phyloP scores from a whole-genome alignment of 768 basidiomycete genomes.

The Xanthoconium purpureum region DNA sequence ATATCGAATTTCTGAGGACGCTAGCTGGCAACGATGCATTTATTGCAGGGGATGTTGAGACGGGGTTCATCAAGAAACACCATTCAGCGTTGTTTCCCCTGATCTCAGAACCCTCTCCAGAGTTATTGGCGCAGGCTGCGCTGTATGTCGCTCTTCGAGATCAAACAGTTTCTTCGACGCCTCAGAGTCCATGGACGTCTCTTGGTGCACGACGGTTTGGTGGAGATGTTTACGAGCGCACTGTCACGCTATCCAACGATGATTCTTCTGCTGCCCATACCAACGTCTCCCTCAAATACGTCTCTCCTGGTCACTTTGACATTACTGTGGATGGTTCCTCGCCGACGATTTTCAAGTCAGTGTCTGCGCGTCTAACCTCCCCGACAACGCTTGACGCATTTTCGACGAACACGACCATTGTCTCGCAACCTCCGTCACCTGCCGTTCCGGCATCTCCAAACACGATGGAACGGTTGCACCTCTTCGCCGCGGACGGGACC shows the following conservation, averaged over 20 bases:
- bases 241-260: conserved; percentile 61
- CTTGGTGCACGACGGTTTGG: conserved; percentile 76
- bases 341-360: conserved; percentile 41
- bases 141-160: conserved; percentile 73
- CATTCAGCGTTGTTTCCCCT: conserved; percentile 77
- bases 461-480: conserved; percentile 71
- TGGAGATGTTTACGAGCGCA: conserved; percentile 64
- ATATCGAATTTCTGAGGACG: conserved; percentile 80
- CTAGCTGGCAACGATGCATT: conserved; percentile 80
- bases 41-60: conserved; percentile 77
- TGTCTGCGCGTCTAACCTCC: conserved; percentile 55
- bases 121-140: conserved; percentile 74
- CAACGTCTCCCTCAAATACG: conserved; percentile 42
- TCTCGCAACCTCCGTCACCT: conserved; percentile 62
- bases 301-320: conserved; percentile 48
- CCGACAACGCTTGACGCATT: conserved; percentile 52
- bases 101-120: conserved; percentile 51
- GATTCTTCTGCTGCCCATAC: conserved; percentile 35
- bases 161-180: conserved; percentile 32
- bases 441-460: conserved; percentile 50
- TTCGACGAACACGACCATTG: conserved; percentile 60
- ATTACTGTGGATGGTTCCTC: conserved; percentile 42
- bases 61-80: conserved; percentile 93
- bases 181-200: conserved; percentile 62
- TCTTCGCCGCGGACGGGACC: conserved; percentile 57